phyloP scores from a whole-genome alignment of 78 protist genomes.

The Dictyostelium firmibasis region DNA sequence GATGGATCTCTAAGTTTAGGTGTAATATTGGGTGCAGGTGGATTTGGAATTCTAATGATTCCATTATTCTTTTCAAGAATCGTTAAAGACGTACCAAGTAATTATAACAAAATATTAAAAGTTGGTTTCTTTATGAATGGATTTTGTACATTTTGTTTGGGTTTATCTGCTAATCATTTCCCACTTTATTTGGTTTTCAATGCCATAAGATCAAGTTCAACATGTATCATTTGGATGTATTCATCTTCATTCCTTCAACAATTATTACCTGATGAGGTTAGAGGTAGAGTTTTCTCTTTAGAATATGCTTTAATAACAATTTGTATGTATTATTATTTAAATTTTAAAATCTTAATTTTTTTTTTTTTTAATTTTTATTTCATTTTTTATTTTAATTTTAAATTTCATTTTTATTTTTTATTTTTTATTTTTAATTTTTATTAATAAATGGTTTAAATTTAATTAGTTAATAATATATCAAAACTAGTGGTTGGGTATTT shows the following conservation, averaged over 20 bases:
- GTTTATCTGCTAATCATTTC: conserved; percentile 16
- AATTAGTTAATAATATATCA: background rate
- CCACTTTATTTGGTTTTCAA: conserved; percentile 58
- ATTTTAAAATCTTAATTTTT: background rate
- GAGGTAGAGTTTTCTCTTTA: conserved; percentile 61
- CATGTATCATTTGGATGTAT: conserved; percentile 68
- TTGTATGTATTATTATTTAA: background rate
- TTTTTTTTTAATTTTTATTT: background rate
- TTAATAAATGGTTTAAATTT: no score
- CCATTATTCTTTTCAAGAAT: conserved; percentile 60
- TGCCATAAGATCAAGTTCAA: conserved; percentile 36
- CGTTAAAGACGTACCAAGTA: conserved; percentile 23
- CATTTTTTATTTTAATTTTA: background rate
- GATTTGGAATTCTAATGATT: conserved; percentile 29
- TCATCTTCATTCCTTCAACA: conserved; percentile 39
- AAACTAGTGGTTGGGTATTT: background rate
- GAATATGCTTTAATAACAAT: conserved; percentile 29
- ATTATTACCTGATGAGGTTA: conserved; percentile 29
- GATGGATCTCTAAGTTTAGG: background rate
- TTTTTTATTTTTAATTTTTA: no score
- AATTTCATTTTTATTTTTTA: background rate
- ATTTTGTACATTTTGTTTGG: conserved; percentile 31
- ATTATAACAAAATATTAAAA: conserved; percentile 25
- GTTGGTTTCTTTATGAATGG: conserved; percentile 42
- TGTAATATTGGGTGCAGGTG: conserved; percentile 53